Conservation (phyloP, 1,139 yeast genomes). For the Scheffersomyces segobiensis region DNA sequence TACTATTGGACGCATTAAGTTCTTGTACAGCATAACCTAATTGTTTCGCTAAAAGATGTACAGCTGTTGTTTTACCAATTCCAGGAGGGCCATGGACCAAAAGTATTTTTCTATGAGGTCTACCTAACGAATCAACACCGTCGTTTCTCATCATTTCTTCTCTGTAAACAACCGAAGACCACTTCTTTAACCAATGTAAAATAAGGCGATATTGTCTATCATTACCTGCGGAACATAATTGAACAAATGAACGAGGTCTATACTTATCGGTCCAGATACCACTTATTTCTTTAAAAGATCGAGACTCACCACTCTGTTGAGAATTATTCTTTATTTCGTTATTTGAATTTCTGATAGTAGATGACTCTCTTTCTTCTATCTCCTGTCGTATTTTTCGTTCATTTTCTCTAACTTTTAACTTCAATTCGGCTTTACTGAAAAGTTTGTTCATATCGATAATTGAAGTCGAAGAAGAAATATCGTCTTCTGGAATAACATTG, state of each 20-base stretch:
- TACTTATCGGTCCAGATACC: slow-evolving; percentile 79
- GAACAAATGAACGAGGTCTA: slow-evolving; percentile 68
- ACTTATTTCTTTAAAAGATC: background rate
- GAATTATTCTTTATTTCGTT: background rate
- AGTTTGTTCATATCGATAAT: slow-evolving; percentile 33
- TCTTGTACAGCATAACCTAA: slow-evolving; percentile 82
- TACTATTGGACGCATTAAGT: slow-evolving; percentile 82
- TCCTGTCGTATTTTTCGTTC: background rate
- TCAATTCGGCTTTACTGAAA: slow-evolving; percentile 28
- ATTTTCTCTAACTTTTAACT: slow-evolving; percentile 3
- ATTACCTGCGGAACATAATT: slow-evolving; percentile 71
- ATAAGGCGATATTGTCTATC: slow-evolving; percentile 74
- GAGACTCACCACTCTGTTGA: background rate
- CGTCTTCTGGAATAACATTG: background rate
- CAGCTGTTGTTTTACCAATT: slow-evolving; percentile 89
- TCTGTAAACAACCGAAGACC: slow-evolving; percentile 72
- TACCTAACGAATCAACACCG: slow-evolving; percentile 54
- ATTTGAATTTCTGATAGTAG: too few species aligned
- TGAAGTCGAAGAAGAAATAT: background rate
- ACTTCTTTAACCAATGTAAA: slow-evolving; percentile 76
- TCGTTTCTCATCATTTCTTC: slow-evolving; percentile 27
- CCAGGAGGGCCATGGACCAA: slow-evolving; percentile 94
- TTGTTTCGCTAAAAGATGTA: slow-evolving; percentile 81
- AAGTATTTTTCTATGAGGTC: slow-evolving; percentile 73
- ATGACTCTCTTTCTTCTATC: background rate